These are phyloP conservation scores for Fusarium incarnatum DNA, from an alignment of 2,329 filamentous ascomycete species.

Conservation along the genomic window DNA sequence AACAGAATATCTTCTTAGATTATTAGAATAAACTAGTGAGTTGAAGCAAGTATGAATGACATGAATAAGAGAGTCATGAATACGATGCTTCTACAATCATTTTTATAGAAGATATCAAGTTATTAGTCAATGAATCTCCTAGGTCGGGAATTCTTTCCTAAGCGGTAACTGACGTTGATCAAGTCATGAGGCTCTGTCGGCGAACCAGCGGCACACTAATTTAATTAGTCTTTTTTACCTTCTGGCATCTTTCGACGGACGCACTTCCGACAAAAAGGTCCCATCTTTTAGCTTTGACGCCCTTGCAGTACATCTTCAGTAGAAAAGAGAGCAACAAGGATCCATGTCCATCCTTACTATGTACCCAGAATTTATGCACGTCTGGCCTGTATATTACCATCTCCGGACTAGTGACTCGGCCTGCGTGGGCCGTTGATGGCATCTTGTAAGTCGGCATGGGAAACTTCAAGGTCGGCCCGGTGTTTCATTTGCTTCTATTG, in stretches of 20 bases:
- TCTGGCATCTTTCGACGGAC: neutral
- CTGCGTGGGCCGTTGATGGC: constrained; percentile 21
- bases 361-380: constrained; percentile 37
- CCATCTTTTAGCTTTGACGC: constrained; percentile 4
- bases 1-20: neutral
- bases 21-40: neutral
- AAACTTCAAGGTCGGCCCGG: constrained; percentile 19
- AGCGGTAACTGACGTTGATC: neutral
- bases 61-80: neutral
- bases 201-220: constrained; percentile 4
- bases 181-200: constrained; percentile 5
- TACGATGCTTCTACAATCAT: too few species aligned
- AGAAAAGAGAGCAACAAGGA: constrained; percentile 25
- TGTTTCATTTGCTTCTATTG: constrained; percentile 5
- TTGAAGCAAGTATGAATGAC: neutral
- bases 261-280: constrained; percentile 18
- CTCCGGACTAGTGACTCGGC: constrained; percentile 34
- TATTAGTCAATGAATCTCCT: neutral
- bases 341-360: constrained; percentile 20
- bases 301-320: constrained; percentile 6
- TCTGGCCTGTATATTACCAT: constrained; percentile 33
- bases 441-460: constrained; percentile 29
- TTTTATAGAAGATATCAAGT: neutral
- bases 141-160: constrained; percentile 1
- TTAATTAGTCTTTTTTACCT: neutral